Conservation (phyloP, 805 yeast species). For the Maudiozyma serrabonitensis region DNA sequence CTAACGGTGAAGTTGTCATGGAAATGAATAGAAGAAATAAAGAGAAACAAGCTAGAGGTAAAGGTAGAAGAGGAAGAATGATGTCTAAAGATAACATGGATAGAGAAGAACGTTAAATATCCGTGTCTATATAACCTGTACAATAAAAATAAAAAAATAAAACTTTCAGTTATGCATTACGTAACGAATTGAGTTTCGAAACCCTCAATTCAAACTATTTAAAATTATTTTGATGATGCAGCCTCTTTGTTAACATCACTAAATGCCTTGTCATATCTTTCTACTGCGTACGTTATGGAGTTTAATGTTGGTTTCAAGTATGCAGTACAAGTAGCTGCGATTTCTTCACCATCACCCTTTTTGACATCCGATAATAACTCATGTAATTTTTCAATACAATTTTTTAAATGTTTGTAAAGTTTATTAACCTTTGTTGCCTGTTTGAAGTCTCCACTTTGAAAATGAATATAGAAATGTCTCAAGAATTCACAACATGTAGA, state of each 20-base stretch:
- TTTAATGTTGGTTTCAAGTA: constrained; percentile 36
- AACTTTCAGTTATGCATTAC: too few species aligned
- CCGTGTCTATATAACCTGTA: too few species aligned
- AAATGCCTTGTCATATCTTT: constrained; percentile 31
- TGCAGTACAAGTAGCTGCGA: constrained; percentile 22
- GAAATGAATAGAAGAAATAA: constrained; percentile 61
- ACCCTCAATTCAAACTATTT: background rate
- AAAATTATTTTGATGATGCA: background rate
- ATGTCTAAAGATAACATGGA: constrained; percentile 38
- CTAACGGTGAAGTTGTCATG: constrained; percentile 79
- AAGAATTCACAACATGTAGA: constrained; percentile 68
- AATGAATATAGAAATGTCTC: constrained; percentile 64
- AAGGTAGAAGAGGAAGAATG: constrained; percentile 32
- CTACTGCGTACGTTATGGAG: constrained; percentile 39
- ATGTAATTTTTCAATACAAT: constrained; percentile 36
- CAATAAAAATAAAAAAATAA: background rate
- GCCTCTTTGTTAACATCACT: constrained; percentile 1
- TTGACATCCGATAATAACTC: constrained; percentile 23
- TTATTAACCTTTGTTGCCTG: constrained; percentile 37
- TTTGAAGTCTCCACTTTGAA: constrained; percentile 39
- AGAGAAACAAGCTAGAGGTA: constrained; percentile 37
- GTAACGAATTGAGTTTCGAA: too few species aligned
- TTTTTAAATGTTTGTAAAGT: constrained; percentile 39
- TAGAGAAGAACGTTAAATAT: constrained; percentile 31
- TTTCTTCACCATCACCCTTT: constrained; percentile 22